Base-by-base conservation (phyloP, 768 basidiomycete genomes). In the Asterophora lycoperdoides region DNA sequence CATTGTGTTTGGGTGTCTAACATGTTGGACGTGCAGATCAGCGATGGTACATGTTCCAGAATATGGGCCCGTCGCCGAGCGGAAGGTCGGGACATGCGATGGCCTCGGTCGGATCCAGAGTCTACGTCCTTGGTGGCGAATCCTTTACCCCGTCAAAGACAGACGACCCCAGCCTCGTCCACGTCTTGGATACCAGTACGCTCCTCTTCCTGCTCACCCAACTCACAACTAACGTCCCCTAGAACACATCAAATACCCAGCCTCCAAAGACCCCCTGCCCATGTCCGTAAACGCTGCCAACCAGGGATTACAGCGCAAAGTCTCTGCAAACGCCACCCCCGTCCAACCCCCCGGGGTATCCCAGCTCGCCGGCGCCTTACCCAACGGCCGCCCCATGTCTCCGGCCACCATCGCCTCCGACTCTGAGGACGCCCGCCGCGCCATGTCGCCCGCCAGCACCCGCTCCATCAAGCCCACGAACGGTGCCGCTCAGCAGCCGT, bases 1-100 rank as follows among this genome's bases (percentile, higher is more conserved):
- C 45, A 40, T 26, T 28, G n/a, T 26, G n/a, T 17, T 17, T 18
- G 39, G 10, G 28, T 53, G 18, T 45, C 56, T 42, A 56, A 44
- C 23, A 35, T 52, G 40, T 18, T 10, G 26, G 6, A 19, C 19
- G 8, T 14, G 26, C 63, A 97, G 95, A 93, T 67, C 90, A 93
- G 61, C 79, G 96, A 58, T 99, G 96, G 96, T 99, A 94, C 70
- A 98, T 94, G 92, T 99, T 99, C 74, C 93, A 97, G 68, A 96
- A 97, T 63, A 99, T 99, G 96, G 96, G 96, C 0, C 95, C 95
- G 14, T 81, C 91, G 13, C 96, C 96, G 1, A 84, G 77, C 34
- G 90, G 92, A 2, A 80, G 96, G 42, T 94, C 92, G 8, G 96
- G 96, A 1, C 96, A 99, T 68, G 90, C 95, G n/a, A 95, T 99